These are phyloP conservation scores for Scenedesmus sp. DNA, from an alignment of 163 green algal genomes.

Conservation along the genomic window DNA sequence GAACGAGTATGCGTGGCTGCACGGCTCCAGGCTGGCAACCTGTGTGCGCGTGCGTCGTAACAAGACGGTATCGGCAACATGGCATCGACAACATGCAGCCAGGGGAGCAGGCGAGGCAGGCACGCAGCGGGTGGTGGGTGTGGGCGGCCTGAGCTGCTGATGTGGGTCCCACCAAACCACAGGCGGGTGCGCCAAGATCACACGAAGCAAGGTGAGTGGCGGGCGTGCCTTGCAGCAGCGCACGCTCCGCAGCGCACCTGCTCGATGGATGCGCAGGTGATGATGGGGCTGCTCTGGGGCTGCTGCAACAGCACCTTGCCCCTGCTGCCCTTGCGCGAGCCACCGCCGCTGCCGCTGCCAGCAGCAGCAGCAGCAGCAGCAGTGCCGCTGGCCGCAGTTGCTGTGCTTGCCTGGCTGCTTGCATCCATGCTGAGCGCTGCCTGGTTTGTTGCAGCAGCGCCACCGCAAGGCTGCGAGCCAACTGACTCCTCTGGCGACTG, in stretches of 20 bases:
- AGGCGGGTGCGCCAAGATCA: no score
- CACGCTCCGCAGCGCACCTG: no score
- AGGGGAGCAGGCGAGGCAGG: not conserved
- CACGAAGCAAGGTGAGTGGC: no score
- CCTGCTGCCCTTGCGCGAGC: not conserved
- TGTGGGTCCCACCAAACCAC: not conserved
- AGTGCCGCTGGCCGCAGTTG: not conserved
- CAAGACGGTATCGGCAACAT: not conserved
- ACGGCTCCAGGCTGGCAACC: conserved; percentile 71
- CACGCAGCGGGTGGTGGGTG: not conserved
- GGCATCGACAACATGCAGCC: not conserved
- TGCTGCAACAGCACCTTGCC: conserved; percentile 31
- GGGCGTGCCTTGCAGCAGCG: no score
- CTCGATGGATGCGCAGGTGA: conserved; percentile 50
- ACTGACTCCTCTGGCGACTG: not conserved
- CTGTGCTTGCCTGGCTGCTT: not conserved
- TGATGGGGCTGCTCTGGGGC: conserved; percentile 34
- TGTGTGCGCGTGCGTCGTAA: not conserved
- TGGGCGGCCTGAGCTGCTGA: not conserved
- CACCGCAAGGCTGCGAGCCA: not conserved
- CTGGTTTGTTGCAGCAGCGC: not conserved
- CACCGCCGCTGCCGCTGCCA: not conserved
- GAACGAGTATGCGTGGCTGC: conserved; percentile 95
- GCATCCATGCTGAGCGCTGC: not conserved
- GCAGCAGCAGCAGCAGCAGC: not conserved